These are phyloP conservation scores for Trichocladium uniseriatum DNA, from an alignment of 495 filamentous ascomycete species.

Conservation along the genomic window DNA sequence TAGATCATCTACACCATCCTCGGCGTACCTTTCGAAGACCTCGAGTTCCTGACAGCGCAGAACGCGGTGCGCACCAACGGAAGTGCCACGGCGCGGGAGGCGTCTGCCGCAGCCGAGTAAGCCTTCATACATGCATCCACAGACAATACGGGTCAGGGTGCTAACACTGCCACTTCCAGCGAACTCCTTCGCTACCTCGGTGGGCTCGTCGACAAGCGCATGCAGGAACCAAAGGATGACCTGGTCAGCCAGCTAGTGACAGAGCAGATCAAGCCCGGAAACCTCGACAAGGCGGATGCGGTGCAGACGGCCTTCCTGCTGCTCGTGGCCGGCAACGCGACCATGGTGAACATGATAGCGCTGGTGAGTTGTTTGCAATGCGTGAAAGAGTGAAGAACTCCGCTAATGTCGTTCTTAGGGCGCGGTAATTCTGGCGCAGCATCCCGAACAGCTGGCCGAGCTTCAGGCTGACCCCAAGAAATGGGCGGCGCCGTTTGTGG, in stretches of 20 bases:
- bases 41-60: conserved; percentile 33
- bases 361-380: conserved; percentile 18
- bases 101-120: conserved; percentile 30
- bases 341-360: conserved; percentile 42
- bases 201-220: conserved; percentile 30
- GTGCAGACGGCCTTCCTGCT: conserved; percentile 38
- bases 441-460: conserved; percentile 29
- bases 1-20: conserved; percentile 43
- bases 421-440: conserved; percentile 31
- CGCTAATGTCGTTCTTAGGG: conserved; percentile 16
- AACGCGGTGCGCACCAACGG: conserved; percentile 37
- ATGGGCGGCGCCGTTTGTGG: conserved; percentile 25
- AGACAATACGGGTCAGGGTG: neutral
- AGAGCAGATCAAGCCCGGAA: conserved; percentile 31
- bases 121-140: neutral
- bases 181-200: conserved; percentile 33
- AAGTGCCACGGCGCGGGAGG: conserved; percentile 34
- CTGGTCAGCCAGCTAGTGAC: conserved; percentile 34
- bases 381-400: neutral
- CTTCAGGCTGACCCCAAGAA: conserved; percentile 29
- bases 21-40: conserved; percentile 39
- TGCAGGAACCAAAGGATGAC: conserved; percentile 29
- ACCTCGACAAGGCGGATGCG: conserved; percentile 30
- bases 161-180: conserved; percentile 5
- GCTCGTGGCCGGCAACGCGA: conserved; percentile 40